Base-by-base conservation (phyloP, 177 flowering plant genomes). In the Vitis hybrid region DNA sequence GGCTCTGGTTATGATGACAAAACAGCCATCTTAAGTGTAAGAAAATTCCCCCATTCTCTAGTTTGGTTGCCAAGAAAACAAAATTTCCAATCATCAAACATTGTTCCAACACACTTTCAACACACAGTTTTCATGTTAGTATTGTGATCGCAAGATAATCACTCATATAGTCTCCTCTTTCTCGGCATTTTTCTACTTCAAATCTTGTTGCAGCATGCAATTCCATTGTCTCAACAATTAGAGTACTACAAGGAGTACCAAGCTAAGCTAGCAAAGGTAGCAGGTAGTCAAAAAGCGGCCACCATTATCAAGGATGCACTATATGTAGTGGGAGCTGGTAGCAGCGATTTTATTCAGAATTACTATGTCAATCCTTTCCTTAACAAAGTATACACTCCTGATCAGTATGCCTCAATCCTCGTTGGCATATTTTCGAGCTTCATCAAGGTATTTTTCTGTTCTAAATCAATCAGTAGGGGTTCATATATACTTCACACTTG, bases 1-100 rank as follows among this genome's bases (percentile, higher is more conserved):
- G 99, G 79, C 49, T 83, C 97, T 65, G 99, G 99, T 62, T 95
- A 88, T 78, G 88, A 93, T 75, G 97, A 93, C 65, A 78, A 81
- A 71, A 88, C 98, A 12, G 85, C 99, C 10, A 10, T 45, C 40
- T 17, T 79, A 14, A 87, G 78, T 70, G 98, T 94, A 84, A 83
- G 77, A 12, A 69, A 26, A 7, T n/a, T 6, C 45, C 11, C 15
- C 11, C 50, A 49, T 45, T 5, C 49, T 18, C 3, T 0, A 13
- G 26, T 32, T 40, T 64, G 10, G 6, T 54, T 49, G 7, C 52
- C 2, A 7, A 17, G 14, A 14, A 21, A 56, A 18, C 13, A 14
- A 10, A 54, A 1, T 32, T 56, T 56, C 4, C 10, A 10, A n/a
- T 52, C 45, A 40, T 40, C 45, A 40, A 40, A 40, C 9, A 40